phyloP scores from a whole-genome alignment of 2,329 filamentous ascomycete species.

The Neonectria sp. region DNA sequence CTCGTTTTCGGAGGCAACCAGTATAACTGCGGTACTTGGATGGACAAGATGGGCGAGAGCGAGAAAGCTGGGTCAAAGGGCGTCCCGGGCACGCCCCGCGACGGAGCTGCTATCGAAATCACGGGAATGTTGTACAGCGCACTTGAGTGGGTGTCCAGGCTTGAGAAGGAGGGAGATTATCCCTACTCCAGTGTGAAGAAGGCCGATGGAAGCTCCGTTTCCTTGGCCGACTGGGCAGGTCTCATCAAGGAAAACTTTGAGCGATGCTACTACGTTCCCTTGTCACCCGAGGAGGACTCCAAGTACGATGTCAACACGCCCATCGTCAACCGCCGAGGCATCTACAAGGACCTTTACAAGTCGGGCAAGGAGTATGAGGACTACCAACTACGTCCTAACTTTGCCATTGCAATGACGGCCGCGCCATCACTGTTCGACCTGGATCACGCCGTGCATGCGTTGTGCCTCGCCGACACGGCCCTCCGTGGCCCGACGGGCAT shows the following conservation, averaged over 20 bases:
- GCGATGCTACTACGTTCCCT: constrained; percentile 89
- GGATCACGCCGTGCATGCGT: constrained; percentile 82
- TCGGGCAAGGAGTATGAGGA: constrained; percentile 97
- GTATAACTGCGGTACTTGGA: constrained; percentile 97
- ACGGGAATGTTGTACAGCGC: constrained; percentile 94
- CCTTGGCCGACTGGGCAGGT: constrained; percentile 83
- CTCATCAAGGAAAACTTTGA: constrained; percentile 91
- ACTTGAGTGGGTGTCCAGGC: constrained; percentile 81
- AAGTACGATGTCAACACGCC: constrained; percentile 85
- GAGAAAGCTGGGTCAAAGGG: constrained; percentile 92
- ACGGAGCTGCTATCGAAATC: constrained; percentile 96
- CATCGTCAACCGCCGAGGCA: constrained; percentile 90
- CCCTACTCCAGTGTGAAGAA: constrained; percentile 81
- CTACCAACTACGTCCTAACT: constrained; percentile 96
- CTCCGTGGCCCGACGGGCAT: constrained; percentile 93
- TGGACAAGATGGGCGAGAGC: constrained; percentile 99
- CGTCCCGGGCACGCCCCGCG: constrained; percentile 94
- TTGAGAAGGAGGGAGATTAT: constrained; percentile 80
- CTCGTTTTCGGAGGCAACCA: constrained; percentile 96
- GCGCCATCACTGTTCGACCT: constrained; percentile 90
- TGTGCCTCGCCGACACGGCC: constrained; percentile 83
- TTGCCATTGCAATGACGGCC: constrained; percentile 94
- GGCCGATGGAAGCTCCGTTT: constrained; percentile 72
- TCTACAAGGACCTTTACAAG: constrained; percentile 97
- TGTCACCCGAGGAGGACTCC: constrained; percentile 76